A percentile compares a stretch with the other conserved stretches of the same genome.
Conservation (phyloP, 2,329 filamentous ascomycete genomes). For the Shiraia sp. region DNA sequence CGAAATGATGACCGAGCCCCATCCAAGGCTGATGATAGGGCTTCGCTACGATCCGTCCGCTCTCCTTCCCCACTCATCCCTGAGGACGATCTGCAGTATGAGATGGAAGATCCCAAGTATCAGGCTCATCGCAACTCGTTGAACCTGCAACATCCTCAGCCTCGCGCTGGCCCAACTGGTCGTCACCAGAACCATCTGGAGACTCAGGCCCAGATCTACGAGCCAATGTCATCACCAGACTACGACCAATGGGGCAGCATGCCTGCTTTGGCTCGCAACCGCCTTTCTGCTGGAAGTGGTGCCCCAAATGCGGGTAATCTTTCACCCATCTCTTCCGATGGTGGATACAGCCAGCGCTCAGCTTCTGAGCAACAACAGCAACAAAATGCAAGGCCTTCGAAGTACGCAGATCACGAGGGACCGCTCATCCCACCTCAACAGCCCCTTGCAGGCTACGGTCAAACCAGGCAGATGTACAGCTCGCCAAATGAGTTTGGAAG, state of each 20-base stretch:
- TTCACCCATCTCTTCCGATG: constrained; percentile 44
- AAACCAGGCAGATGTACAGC: constrained; percentile 46
- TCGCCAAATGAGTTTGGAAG: constrained; percentile 41
- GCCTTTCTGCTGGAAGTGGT: constrained; percentile 40
- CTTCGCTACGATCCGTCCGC: constrained; percentile 36
- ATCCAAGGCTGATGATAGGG: constrained; percentile 37
- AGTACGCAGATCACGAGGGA: constrained; percentile 57
- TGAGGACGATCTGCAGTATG: constrained; percentile 51
- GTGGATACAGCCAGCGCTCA: constrained; percentile 44
- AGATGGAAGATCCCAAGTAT: constrained; percentile 72
- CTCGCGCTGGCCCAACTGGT: constrained; percentile 72
- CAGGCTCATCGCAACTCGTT: constrained; percentile 80
- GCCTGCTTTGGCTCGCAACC: constrained; percentile 46
- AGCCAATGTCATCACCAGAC: constrained; percentile 48
- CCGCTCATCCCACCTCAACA: constrained; percentile 60
- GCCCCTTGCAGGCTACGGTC: constrained; percentile 44
- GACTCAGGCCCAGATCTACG: constrained; percentile 70
- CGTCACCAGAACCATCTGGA: constrained; percentile 76
- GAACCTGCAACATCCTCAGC: constrained; percentile 79
- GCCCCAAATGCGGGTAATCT: constrained; percentile 38
- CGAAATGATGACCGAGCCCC: constrained; percentile 61
- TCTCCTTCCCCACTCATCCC: constrained; percentile 59
- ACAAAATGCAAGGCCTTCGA: constrained; percentile 56
- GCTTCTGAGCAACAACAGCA: constrained; percentile 43
- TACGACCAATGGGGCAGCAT: constrained; percentile 55